A percentile compares a stretch with the other conserved stretches of the same genome.
Conservation (phyloP, 192 early-diverging fungal species). For the Entomortierella parvispora region DNA sequence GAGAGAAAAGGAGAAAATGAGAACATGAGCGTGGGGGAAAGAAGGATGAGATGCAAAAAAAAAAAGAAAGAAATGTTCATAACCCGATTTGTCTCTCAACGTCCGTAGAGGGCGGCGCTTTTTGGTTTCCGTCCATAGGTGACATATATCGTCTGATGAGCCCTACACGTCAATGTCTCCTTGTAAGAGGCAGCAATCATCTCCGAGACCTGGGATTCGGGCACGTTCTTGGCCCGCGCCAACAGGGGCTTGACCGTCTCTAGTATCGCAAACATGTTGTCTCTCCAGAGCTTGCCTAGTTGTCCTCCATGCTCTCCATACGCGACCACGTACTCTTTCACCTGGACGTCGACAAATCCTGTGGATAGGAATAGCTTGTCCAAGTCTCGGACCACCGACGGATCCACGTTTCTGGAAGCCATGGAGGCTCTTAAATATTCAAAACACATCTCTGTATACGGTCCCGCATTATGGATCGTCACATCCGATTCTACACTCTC, state of each 20-base stretch:
- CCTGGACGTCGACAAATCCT: slow-evolving; percentile 32
- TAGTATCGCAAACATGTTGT: slow-evolving; percentile 29
- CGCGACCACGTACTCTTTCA: slow-evolving; percentile 34
- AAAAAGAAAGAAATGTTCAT: not conserved
- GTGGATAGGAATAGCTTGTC: slow-evolving; percentile 17
- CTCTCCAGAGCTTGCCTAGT: slow-evolving; percentile 25
- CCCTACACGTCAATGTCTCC: slow-evolving; percentile 10
- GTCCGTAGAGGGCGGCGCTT: not conserved
- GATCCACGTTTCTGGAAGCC: slow-evolving; percentile 24
- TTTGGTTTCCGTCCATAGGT: slow-evolving; percentile 33
- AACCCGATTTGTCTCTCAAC: too few species aligned
- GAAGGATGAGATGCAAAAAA: not conserved
- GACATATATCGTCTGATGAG: slow-evolving; percentile 38
- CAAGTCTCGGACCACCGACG: slow-evolving; percentile 15
- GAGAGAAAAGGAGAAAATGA: too few species aligned
- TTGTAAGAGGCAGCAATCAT: slow-evolving; percentile 9
- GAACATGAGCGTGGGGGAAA: not conserved
- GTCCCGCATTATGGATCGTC: slow-evolving; percentile 23
- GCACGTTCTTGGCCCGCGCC: not conserved
- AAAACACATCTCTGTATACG: slow-evolving; percentile 18
- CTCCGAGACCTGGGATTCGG: slow-evolving; percentile 12
- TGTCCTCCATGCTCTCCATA: slow-evolving; percentile 40
- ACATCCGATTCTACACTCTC: slow-evolving; percentile 49
- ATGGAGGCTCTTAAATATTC: slow-evolving; percentile 28
- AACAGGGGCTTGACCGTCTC: slow-evolving; percentile 30